A percentile compares a stretch with the other conserved stretches of the same genome.
Conservation (phyloP, 805 yeast genomes). For the Yarrowia deformans region DNA sequence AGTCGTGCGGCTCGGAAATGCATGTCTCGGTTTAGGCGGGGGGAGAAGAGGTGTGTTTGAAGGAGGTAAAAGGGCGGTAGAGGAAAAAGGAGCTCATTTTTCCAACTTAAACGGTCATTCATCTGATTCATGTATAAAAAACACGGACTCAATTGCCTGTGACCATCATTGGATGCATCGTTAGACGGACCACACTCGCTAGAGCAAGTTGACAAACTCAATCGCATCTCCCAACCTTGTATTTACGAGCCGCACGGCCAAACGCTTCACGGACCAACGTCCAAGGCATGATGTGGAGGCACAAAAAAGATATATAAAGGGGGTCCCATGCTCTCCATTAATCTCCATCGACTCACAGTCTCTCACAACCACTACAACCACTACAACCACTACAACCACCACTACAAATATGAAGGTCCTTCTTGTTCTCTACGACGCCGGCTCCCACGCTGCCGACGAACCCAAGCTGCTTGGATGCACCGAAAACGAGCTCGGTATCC, state of each 20-base stretch:
- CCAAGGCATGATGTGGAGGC: neutral
- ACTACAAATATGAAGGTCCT: conserved; percentile 16
- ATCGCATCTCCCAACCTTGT: neutral
- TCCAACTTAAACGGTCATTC: too few relatives aligned
- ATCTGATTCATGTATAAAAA: too few relatives aligned
- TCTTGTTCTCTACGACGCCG: conserved; percentile 12
- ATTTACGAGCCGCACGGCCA: neutral
- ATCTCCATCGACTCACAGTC: conserved; percentile 19
- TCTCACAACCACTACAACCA: neutral
- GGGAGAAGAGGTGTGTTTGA: neutral
- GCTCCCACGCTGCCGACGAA: conserved; percentile 5
- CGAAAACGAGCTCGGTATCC: conserved; percentile 12
- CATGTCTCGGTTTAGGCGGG: neutral
- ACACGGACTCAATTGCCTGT: too few relatives aligned
- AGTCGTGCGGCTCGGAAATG: conserved; percentile 9
- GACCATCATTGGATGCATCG: too few relatives aligned
- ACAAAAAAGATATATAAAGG: neutral
- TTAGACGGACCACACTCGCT: neutral
- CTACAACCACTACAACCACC: neutral
- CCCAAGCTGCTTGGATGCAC: conserved; percentile 19
- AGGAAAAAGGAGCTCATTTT: too few relatives aligned
- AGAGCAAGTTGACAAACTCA: conserved; percentile 5
- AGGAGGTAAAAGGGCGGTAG: too few relatives aligned
- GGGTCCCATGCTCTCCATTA: neutral
- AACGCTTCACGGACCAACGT: neutral